phyloP scores from a whole-genome alignment of 139 green algal species.

The Micractinium conductrix region DNA sequence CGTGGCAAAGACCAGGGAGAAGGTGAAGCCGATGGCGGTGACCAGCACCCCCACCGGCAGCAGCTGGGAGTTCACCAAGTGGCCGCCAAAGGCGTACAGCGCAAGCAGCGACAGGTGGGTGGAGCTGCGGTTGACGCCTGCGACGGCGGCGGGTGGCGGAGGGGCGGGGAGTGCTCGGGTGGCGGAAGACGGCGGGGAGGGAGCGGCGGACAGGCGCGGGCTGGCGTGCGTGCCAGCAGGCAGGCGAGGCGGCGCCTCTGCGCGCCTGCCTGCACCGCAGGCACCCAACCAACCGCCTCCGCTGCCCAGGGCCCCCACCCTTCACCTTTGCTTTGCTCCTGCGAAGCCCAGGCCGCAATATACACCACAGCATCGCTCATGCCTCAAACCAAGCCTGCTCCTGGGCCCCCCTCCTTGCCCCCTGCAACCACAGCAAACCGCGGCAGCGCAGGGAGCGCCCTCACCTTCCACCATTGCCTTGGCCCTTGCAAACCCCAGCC shows the following conservation, averaged over 20 bases:
- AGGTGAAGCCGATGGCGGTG: constrained; percentile 91
- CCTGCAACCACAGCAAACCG: too few relatives aligned
- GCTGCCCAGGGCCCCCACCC: too few relatives aligned
- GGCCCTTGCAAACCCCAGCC: constrained; percentile 74
- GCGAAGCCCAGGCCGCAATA: background rate
- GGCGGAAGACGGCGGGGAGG: too few relatives aligned
- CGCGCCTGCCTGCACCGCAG: background rate
- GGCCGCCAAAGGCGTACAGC: constrained; percentile 85
- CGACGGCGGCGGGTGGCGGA: background rate
- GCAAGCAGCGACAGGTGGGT: constrained; percentile 83
- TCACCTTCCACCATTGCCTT: constrained; percentile 74
- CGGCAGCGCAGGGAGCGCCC: too few relatives aligned
- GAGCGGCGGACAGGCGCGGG: too few relatives aligned
- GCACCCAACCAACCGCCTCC: too few relatives aligned
- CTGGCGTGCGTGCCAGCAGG: too few relatives aligned
- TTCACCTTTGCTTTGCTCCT: too few relatives aligned
- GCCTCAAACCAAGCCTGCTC: background rate
- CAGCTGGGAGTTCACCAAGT: constrained; percentile 69
- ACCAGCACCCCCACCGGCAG: constrained; percentile 84
- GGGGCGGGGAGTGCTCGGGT: background rate
- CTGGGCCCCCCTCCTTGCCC: too few relatives aligned
- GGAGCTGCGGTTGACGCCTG: constrained; percentile 61
- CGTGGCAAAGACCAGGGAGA: constrained; percentile 86
- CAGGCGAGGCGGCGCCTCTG: background rate
- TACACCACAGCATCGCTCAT: background rate